These are phyloP conservation scores for Trichoderma brevicompactum DNA, from an alignment of 2,329 filamentous ascomycete species.

Conservation along the genomic window DNA sequence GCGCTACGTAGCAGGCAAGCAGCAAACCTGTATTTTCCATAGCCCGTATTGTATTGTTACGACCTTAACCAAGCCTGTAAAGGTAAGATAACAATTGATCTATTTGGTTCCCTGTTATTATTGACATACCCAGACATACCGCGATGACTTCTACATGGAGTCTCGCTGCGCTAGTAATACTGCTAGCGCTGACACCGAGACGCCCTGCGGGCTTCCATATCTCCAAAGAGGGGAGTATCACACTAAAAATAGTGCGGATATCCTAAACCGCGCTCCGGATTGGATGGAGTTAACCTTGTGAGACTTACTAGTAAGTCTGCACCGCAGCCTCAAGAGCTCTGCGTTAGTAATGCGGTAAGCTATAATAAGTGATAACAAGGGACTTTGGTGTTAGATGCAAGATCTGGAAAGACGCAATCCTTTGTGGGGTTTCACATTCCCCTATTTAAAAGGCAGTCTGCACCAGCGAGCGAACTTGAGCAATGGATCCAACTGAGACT, in stretches of 20 bases:
- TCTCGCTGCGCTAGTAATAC: neutral
- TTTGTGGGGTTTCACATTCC: neutral
- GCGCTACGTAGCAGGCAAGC: neutral
- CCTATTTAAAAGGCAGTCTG: neutral
- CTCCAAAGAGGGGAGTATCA: too few species aligned
- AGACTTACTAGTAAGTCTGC: neutral
- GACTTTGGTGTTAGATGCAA: neutral
- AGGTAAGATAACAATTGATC: too few species aligned
- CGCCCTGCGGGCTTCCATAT: too few species aligned
- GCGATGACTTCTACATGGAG: neutral
- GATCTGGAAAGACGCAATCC: neutral
- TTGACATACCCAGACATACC: too few species aligned
- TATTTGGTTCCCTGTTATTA: neutral
- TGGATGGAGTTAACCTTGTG: neutral
- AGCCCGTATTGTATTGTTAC: neutral
- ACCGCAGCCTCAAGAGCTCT: neutral
- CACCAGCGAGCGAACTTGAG: neutral
- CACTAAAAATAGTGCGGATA: neutral
- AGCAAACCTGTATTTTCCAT: neutral
- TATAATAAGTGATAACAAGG: neutral
- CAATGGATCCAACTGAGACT: neutral
- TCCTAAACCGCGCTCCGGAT: neutral
- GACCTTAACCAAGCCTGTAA: neutral
- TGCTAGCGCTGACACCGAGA: constrained; percentile 5
- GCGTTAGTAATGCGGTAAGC: neutral